Percentiles rank a stretch among this genome's conserved stretches.
Evolutionary conservation across 306 rosid species (phyloP).

Genomic region (Psophocarpus tetragonolobus): DNA sequence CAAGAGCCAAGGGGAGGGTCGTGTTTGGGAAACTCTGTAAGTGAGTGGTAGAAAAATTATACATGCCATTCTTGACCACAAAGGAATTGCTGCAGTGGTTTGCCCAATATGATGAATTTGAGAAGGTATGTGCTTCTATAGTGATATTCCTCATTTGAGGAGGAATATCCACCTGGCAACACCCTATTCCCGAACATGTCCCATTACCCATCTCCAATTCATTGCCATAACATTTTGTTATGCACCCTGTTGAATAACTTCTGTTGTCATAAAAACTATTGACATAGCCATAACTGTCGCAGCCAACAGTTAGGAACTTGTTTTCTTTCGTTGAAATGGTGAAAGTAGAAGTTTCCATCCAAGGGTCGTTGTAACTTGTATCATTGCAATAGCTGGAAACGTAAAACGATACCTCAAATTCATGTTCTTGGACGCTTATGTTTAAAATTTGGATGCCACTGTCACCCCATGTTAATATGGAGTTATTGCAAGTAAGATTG

Average conservation of each 20-base stretch:
- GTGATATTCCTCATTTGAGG: not conserved
- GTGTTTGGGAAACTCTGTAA: not conserved
- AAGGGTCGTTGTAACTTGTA: not conserved
- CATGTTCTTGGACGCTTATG: constrained; percentile 21
- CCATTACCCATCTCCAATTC: not conserved
- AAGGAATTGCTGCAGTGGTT: constrained; percentile 1
- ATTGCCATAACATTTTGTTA: not conserved
- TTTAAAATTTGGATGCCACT: not conserved
- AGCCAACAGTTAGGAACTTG: not conserved
- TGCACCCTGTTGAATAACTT: not conserved
- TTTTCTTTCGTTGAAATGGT: not conserved
- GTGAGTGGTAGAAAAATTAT: not conserved
- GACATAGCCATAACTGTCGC: not conserved
- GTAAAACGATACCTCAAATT: not conserved
- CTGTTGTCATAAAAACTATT: not conserved
- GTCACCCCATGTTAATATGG: not conserved
- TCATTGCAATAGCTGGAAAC: not conserved
- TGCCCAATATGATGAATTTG: not conserved
- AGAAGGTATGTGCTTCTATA: not conserved
- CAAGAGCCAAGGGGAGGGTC: not conserved
- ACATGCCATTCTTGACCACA: constrained; percentile 22
- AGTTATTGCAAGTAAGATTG: constrained; percentile 1
- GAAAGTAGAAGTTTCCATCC: not conserved
- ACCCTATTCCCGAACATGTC: constrained; percentile 13
- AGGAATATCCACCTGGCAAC: constrained; percentile 12